These are phyloP conservation scores for Sesbania bispinosa DNA, from an alignment of 306 rosid species.

Conservation along the genomic window DNA sequence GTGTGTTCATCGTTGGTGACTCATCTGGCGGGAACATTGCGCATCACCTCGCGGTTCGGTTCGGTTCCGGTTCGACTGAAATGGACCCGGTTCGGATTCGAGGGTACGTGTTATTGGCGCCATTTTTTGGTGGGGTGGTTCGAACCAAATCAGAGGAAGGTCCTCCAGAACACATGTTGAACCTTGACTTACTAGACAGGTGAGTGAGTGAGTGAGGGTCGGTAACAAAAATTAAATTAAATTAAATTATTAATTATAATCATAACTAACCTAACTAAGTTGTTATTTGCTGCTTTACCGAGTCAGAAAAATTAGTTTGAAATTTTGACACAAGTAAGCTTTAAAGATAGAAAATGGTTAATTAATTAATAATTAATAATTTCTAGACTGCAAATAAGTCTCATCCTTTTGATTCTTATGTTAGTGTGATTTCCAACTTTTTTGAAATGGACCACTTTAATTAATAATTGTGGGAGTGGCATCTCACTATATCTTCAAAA, in stretches of 20 bases:
- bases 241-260: no score
- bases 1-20: constrained; percentile 72
- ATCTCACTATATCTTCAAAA: not conserved
- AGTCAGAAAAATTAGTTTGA: no score
- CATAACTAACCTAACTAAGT: no score
- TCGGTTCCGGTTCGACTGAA: constrained; percentile 26
- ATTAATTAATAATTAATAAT: no score
- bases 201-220: not conserved
- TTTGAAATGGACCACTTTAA: not conserved
- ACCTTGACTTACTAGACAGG: constrained; percentile 81
- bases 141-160: constrained; percentile 87
- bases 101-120: constrained; percentile 72
- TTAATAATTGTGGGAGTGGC: not conserved
- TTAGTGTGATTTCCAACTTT: not conserved
- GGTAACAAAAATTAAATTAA: no score
- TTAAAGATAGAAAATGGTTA: no score
- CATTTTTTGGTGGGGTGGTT: constrained; percentile 84
- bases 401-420: no score
- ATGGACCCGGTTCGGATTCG: constrained; percentile 50
- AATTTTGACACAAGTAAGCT: no score
- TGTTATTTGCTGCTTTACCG: not conserved
- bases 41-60: constrained; percentile 72
- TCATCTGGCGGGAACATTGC: constrained; percentile 94
- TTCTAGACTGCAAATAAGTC: no score
- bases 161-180: constrained; percentile 45